Conservation (phyloP, 768 basidiomycete species). For the Russula vinacea region DNA sequence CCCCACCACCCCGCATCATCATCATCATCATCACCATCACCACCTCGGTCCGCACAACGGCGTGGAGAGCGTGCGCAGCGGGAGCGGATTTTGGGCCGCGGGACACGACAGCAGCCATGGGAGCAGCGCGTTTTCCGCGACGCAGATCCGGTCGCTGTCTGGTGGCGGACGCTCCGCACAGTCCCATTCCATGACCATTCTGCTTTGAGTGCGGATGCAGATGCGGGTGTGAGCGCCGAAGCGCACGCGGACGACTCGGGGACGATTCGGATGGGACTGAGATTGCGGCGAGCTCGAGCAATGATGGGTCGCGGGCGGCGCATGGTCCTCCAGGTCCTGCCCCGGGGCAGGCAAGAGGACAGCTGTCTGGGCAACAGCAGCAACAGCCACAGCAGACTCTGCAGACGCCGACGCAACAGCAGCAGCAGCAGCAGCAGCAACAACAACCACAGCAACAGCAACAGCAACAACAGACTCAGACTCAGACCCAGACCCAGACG, state of each 20-base stretch:
- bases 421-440: constrained; percentile 6
- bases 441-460: constrained; percentile 6
- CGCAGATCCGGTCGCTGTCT: constrained; percentile 27
- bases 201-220: too few relatives aligned
- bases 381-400: not conserved
- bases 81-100: constrained; percentile 75
- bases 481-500: constrained; percentile 16
- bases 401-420: not conserved
- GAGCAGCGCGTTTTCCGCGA: constrained; percentile 50
- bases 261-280: constrained; percentile 61
- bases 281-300: constrained; percentile 41
- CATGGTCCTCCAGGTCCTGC: constrained; percentile 13
- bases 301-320: constrained; percentile 35
- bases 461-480: not conserved
- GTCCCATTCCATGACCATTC: too few relatives aligned
- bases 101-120: constrained; percentile 49
- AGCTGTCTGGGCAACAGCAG: constrained; percentile 8
- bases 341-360: constrained; percentile 2
- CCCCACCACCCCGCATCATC: constrained; percentile 17
- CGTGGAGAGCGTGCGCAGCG: constrained; percentile 53
- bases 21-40: constrained; percentile 10
- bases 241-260: constrained; percentile 56
- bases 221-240: not conserved
- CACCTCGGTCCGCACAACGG: not conserved
- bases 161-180: constrained; percentile 2